These are phyloP conservation scores for Psilocybe cyanescens DNA, from an alignment of 768 basidiomycete genomes.

Conservation along the genomic window DNA sequence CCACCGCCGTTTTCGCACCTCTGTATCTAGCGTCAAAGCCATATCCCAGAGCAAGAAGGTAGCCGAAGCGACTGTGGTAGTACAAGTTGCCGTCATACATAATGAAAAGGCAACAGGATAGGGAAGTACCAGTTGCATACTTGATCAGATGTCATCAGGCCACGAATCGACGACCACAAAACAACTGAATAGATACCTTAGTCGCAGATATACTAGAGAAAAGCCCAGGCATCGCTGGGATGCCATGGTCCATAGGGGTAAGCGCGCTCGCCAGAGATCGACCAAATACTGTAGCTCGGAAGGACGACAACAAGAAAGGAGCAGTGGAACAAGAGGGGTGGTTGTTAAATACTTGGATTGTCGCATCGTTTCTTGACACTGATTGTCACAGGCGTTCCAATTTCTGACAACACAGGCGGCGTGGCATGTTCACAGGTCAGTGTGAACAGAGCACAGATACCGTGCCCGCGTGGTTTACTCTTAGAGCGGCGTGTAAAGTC, in stretches of 20 bases:
- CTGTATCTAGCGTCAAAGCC: constrained; percentile 22
- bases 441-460: background rate
- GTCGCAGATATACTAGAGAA: constrained; percentile 16
- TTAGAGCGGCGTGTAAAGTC: constrained; percentile 1
- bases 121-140: constrained; percentile 13
- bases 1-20: constrained; percentile 10
- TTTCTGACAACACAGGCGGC: background rate
- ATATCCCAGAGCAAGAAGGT: constrained; percentile 29
- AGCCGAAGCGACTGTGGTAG: constrained; percentile 23
- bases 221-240: constrained; percentile 1
- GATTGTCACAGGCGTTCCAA: background rate
- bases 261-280: background rate
- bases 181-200: constrained; percentile 12
- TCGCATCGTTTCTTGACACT: background rate
- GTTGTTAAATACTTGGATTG: background rate
- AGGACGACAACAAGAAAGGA: background rate
- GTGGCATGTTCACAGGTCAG: background rate
- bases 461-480: background rate
- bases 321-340: background rate
- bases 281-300: background rate
- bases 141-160: constrained; percentile 7
- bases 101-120: background rate
- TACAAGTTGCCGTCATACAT: background rate
- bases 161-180: background rate
- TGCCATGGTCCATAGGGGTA: background rate